A percentile compares a stretch with the other conserved stretches of the same genome.
Evolutionary conservation across 768 basidiomycete genomes (phyloP).

Genomic region (Russula virescens): DNA sequence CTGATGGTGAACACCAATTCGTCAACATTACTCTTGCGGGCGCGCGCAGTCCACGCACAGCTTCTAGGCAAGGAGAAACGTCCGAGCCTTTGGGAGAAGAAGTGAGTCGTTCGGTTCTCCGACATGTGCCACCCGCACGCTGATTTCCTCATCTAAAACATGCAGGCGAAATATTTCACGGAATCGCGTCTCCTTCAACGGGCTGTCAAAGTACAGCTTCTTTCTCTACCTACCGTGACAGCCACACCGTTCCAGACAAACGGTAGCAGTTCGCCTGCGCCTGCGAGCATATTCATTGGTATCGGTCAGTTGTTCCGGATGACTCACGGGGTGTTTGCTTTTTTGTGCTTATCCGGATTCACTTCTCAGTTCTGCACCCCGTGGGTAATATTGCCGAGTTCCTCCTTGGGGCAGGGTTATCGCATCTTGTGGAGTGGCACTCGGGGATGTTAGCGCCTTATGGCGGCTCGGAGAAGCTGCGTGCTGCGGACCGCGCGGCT

Average conservation of each 20-base stretch:
- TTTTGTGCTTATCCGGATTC: not conserved
- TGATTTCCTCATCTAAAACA: not conserved
- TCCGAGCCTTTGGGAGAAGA: constrained; percentile 89
- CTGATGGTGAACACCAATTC: constrained; percentile 85
- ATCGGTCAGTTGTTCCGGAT: constrained; percentile 43
- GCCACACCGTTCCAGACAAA: constrained; percentile 75
- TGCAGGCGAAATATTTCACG: constrained; percentile 86
- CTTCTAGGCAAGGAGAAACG: constrained; percentile 66
- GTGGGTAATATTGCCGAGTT: constrained; percentile 93
- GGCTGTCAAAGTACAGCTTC: constrained; percentile 65
- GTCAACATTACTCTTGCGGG: constrained; percentile 83
- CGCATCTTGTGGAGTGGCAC: constrained; percentile 95
- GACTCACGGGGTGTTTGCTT: not conserved
- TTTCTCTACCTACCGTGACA: constrained; percentile 73
- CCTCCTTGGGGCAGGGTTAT: constrained; percentile 77
- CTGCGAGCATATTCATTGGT: constrained; percentile 87
- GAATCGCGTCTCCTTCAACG: constrained; percentile 84
- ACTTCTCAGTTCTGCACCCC: constrained; percentile 67
- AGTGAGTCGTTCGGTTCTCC: constrained; percentile 38
- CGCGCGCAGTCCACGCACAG: constrained; percentile 65
- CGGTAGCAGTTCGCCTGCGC: constrained; percentile 48
- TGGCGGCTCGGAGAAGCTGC: constrained; percentile 84
- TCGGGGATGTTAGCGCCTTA: constrained; percentile 84
- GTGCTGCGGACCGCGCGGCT: constrained; percentile 74
- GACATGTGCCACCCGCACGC: not conserved